Percentiles rank a stretch among this genome's conserved stretches.
Conservation (phyloP, 345 rosid species). For the Aquilaria malaccensis region DNA sequence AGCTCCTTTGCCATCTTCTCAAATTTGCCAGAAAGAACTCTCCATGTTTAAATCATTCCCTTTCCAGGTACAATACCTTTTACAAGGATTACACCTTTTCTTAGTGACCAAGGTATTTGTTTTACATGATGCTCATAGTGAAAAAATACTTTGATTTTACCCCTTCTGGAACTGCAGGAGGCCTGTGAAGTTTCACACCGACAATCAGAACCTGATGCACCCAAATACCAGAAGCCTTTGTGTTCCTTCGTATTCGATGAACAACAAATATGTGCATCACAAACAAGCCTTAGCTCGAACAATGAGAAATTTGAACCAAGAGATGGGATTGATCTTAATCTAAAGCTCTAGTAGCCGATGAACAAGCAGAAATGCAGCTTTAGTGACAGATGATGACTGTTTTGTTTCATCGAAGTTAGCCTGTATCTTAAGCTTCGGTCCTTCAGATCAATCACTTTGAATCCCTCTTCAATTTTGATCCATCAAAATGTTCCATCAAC, state of each 20-base stretch:
- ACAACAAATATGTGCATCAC: slow-evolving; percentile 22
- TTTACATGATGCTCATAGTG: not conserved
- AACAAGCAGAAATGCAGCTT: too few relatives aligned
- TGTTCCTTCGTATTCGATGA: slow-evolving; percentile 33
- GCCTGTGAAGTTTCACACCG: slow-evolving; percentile 15
- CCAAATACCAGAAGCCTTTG: slow-evolving; percentile 24
- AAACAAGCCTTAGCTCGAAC: slow-evolving; percentile 24
- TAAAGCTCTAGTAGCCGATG: slow-evolving; percentile 28
- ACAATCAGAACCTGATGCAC: slow-evolving; percentile 5
- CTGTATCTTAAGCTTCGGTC: too few relatives aligned
- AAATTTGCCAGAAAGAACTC: slow-evolving; percentile 21
- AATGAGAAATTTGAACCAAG: slow-evolving; percentile 27
- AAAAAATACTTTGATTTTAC: not conserved
- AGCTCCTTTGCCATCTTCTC: slow-evolving; percentile 14
- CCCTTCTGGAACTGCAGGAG: slow-evolving; percentile 26
- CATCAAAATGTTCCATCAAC: too few relatives aligned
- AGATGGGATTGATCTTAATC: slow-evolving; percentile 52
- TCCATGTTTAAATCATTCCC: slow-evolving; percentile 7
- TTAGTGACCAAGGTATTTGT: not conserved
- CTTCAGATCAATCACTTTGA: too few relatives aligned
- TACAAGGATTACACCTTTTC: not conserved
- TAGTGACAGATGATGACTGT: too few relatives aligned
- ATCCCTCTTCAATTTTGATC: too few relatives aligned
- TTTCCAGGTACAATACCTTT: slow-evolving; percentile 20
- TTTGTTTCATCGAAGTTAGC: too few relatives aligned